Conservation (phyloP, 768 basidiomycete genomes). For the Mycena albidolilacea region DNA sequence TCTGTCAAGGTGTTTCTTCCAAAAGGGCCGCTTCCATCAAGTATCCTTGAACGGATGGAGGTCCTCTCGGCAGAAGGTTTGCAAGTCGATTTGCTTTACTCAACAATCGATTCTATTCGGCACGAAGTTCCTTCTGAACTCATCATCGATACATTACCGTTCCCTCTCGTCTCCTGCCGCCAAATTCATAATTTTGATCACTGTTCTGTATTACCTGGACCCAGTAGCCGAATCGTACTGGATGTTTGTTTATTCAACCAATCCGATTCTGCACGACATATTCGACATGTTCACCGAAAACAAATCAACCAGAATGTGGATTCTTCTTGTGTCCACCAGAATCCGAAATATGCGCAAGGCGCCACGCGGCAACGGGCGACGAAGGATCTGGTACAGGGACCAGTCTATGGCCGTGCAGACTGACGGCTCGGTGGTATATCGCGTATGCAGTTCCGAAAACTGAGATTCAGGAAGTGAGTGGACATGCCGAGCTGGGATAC, state of each 20-base stretch:
- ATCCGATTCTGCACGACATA: too few relatives aligned
- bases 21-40: background rate
- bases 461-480: background rate
- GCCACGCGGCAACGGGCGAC: background rate
- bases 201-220: too few relatives aligned
- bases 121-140: background rate
- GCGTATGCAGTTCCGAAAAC: slow-evolving; percentile 18
- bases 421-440: slow-evolving; percentile 11
- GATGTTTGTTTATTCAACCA: background rate
- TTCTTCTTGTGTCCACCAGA: background rate
- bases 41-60: background rate
- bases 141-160: background rate
- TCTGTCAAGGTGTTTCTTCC: background rate
- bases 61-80: background rate
- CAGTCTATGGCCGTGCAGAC: background rate
- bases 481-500: background rate
- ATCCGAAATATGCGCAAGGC: slow-evolving; percentile 10
- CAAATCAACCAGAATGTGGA: background rate
- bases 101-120: background rate
- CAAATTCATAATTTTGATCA: too few relatives aligned
- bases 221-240: too few relatives aligned
- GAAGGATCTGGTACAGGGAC: background rate
- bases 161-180: too few relatives aligned
- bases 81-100: background rate
- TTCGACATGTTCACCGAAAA: background rate